Percentiles rank a stretch among this genome's conserved stretches.
These are phyloP conservation scores for Aureobasidium sp. DNA, from an alignment of 2,329 filamentous ascomycete genomes.

Conservation along the genomic window DNA sequence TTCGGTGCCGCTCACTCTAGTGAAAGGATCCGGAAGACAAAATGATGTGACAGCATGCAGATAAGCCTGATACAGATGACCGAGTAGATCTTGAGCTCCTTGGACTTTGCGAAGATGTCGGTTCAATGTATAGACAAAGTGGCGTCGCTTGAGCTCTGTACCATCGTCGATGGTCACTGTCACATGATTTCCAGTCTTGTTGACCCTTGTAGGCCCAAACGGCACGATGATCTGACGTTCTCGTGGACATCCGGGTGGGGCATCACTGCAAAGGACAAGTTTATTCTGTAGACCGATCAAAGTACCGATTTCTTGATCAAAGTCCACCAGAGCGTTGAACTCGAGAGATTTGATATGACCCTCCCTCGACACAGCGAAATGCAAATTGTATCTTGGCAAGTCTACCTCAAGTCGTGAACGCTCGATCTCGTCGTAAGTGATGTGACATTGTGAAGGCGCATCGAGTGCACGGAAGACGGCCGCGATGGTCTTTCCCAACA, in stretches of 20 bases:
- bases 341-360: neutral
- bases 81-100: constrained; percentile 44
- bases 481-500: constrained; percentile 38
- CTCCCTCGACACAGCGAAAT: neutral
- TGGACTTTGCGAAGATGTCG: constrained; percentile 51
- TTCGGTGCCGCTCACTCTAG: constrained; percentile 53
- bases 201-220: constrained; percentile 33
- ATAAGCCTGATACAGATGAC: constrained; percentile 48
- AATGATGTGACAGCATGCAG: constrained; percentile 57
- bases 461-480: constrained; percentile 39
- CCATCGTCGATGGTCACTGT: neutral
- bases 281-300: constrained; percentile 55
- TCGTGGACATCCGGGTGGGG: constrained; percentile 21
- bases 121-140: constrained; percentile 48
- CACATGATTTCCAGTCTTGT: constrained; percentile 34
- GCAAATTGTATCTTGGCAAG: constrained; percentile 18
- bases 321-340: constrained; percentile 30
- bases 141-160: constrained; percentile 27
- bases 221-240: constrained; percentile 51
- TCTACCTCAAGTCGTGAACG: constrained; percentile 16
- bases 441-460: constrained; percentile 15
- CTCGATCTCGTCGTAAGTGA: constrained; percentile 8
- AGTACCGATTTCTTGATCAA: constrained; percentile 53
- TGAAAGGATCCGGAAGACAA: constrained; percentile 51
- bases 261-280: constrained; percentile 48